These are phyloP conservation scores for Pulveroboletus sp. DNA, from an alignment of 768 basidiomycete genomes.

Conservation along the genomic window DNA sequence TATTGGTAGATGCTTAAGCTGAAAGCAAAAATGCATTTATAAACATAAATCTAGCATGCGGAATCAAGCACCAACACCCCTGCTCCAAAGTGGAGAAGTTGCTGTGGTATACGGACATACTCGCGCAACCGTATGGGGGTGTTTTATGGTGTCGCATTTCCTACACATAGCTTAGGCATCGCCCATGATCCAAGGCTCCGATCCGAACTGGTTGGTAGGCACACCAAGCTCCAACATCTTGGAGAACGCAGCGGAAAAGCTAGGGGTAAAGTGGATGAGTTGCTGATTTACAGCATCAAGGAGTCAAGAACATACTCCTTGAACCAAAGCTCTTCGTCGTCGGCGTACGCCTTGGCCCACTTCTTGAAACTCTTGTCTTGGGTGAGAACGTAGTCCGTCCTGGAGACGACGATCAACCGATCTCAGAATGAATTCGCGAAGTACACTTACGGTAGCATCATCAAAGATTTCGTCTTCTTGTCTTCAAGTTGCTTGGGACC, in stretches of 20 bases:
- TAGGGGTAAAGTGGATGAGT: constrained; percentile 29
- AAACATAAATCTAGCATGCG: background rate
- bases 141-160: background rate
- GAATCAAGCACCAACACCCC: background rate
- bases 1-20: too few species aligned
- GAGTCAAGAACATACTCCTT: constrained; percentile 65
- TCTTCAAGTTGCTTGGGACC: constrained; percentile 94
- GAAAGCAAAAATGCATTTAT: too few species aligned
- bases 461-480: constrained; percentile 80
- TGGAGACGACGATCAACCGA: constrained; percentile 20
- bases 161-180: constrained; percentile 20
- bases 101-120: background rate
- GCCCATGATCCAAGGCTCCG: constrained; percentile 72
- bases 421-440: too few species aligned
- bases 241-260: constrained; percentile 76
- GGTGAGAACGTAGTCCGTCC: constrained; percentile 82
- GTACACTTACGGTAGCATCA: constrained; percentile 88
- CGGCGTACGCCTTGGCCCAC: constrained; percentile 81
- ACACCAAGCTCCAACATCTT: constrained; percentile 93
- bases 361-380: constrained; percentile 94
- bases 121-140: background rate
- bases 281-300: background rate
- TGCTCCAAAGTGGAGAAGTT: background rate
- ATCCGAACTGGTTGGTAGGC: constrained; percentile 70
- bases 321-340: constrained; percentile 84